phyloP scores from a whole-genome alignment of 257 asterid species.

The Paulownia fortunei region DNA sequence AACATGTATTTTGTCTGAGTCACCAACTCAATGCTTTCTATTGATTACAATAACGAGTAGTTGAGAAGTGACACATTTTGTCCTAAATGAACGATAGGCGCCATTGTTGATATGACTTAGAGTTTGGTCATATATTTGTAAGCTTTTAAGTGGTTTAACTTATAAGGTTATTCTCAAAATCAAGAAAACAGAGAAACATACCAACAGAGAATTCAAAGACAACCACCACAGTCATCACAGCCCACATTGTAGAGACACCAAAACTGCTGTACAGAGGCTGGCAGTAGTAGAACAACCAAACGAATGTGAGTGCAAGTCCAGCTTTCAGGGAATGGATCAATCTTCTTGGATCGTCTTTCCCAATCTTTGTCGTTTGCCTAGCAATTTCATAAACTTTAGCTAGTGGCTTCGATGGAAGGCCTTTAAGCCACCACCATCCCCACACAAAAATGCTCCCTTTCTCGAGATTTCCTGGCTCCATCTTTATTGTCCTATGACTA shows the following conservation, averaged over 20 bases:
- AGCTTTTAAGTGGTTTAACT: neutral
- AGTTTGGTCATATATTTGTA: neutral
- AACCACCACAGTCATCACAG: constrained; percentile 78
- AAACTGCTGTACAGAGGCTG: constrained; percentile 61
- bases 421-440: constrained; percentile 45
- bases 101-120: neutral
- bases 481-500: constrained; percentile 32
- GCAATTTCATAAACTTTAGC: constrained; percentile 44
- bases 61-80: neutral
- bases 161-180: neutral
- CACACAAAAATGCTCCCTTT: constrained; percentile 30
- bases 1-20: neutral
- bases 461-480: constrained; percentile 38
- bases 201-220: constrained; percentile 83
- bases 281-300: constrained; percentile 65
- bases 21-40: no score
- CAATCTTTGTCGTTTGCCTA: constrained; percentile 42
- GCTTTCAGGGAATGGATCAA: constrained; percentile 74
- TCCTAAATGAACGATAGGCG: neutral
- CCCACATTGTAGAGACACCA: constrained; percentile 81
- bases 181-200: constrained; percentile 28
- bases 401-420: constrained; percentile 24
- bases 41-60: neutral
- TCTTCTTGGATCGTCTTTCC: constrained; percentile 75
- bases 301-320: constrained; percentile 64